Evolutionary conservation across 139 green algal species (phyloP).

Genomic region (Axilococcus clingmanii): DNA sequence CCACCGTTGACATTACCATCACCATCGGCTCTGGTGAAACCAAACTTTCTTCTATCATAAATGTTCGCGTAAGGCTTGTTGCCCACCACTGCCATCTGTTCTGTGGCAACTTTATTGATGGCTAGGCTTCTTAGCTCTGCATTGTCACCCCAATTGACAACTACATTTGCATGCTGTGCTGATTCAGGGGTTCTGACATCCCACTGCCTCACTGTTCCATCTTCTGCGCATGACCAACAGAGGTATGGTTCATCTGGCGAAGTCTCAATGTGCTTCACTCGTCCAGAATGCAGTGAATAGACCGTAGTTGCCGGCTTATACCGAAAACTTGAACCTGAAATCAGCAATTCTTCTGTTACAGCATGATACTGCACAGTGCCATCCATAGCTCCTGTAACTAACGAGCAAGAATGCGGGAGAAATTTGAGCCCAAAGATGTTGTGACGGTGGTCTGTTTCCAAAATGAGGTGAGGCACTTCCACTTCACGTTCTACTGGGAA

Average conservation of each 20-base stretch:
- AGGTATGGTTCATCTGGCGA: conserved; percentile 59
- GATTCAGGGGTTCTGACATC: conserved; percentile 37
- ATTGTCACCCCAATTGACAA: neutral
- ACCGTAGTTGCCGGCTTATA: neutral
- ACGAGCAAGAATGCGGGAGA: conserved; percentile 52
- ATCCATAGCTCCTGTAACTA: conserved; percentile 68
- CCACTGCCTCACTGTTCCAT: conserved; percentile 70
- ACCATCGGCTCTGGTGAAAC: too few relatives aligned
- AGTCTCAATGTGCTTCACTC: conserved; percentile 75
- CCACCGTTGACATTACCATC: neutral
- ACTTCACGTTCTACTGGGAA: neutral
- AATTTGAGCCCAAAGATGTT: conserved; percentile 85
- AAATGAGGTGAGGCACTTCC: neutral
- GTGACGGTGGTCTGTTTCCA: conserved; percentile 59
- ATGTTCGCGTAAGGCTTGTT: conserved; percentile 53
- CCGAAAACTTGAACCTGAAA: neutral
- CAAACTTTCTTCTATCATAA: conserved; percentile 61
- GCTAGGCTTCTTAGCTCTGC: conserved; percentile 50
- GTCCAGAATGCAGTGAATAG: conserved; percentile 40
- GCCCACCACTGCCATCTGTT: conserved; percentile 63
- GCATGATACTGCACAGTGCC: conserved; percentile 60
- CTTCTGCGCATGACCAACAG: conserved; percentile 79
- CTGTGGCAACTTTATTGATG: conserved; percentile 53
- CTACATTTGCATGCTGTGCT: neutral
- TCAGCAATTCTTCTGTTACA: conserved; percentile 16